Evolutionary conservation across 129 eudicot species (phyloP).

Genomic region (Scalesia atractyloides): DNA sequence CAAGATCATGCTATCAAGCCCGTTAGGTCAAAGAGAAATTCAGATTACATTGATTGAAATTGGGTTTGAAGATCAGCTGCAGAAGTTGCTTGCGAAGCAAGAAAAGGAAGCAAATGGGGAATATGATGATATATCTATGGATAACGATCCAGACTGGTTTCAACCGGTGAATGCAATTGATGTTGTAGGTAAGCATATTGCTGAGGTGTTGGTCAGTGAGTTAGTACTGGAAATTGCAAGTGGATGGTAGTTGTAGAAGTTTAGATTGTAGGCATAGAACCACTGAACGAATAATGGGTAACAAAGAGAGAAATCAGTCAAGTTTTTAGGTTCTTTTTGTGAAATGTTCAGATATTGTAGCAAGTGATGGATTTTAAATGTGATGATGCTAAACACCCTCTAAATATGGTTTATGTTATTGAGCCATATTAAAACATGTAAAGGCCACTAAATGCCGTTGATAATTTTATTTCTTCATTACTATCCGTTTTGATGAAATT

Average conservation of each 20-base stretch:
- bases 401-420: slow-evolving; percentile 1
- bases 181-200: slow-evolving; percentile 57
- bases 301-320: not conserved
- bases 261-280: slow-evolving; percentile 37
- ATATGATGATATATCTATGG: slow-evolving; percentile 38
- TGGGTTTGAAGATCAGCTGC: slow-evolving; percentile 48
- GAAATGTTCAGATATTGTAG: not conserved
- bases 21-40: slow-evolving; percentile 35
- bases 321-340: slow-evolving; percentile 12
- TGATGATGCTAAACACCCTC: no score
- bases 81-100: slow-evolving; percentile 46
- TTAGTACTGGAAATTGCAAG: slow-evolving; percentile 50
- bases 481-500: not conserved
- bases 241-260: slow-evolving; percentile 31
- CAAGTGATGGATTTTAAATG: slow-evolving; percentile 13
- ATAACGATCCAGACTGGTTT: slow-evolving; percentile 48
- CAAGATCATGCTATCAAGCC: slow-evolving; percentile 34
- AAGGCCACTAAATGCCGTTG: not conserved
- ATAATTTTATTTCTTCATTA: not conserved
- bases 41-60: slow-evolving; percentile 36
- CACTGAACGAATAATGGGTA: slow-evolving; percentile 27
- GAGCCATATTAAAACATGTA: not conserved
- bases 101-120: slow-evolving; percentile 40
- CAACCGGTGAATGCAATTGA: slow-evolving; percentile 41
- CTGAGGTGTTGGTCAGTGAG: slow-evolving; percentile 62